phyloP scores from a whole-genome alignment of 2,329 filamentous ascomycete species.

The Colletotrichum destructivum region DNA sequence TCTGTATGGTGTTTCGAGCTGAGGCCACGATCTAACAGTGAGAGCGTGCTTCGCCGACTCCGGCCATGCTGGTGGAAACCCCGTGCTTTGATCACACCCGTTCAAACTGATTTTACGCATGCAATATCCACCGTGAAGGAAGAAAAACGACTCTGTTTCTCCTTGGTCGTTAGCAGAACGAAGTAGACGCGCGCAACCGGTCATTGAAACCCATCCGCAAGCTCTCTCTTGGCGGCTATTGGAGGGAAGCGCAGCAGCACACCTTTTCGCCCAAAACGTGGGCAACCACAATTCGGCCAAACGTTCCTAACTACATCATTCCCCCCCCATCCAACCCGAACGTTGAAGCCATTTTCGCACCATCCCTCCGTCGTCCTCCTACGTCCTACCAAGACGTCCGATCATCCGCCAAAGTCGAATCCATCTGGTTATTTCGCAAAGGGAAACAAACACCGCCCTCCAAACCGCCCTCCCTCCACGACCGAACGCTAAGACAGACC shows the following conservation, averaged over 20 bases:
- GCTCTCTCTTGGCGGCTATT: conserved; percentile 29
- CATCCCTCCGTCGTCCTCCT: background rate
- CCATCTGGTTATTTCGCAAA: conserved; percentile 17
- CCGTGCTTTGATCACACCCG: conserved; percentile 31
- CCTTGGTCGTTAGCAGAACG: background rate
- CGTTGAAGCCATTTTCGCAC: conserved; percentile 3
- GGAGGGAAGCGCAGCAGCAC: conserved; percentile 16
- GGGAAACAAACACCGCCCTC: conserved; percentile 8
- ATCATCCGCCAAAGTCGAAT: conserved; percentile 20
- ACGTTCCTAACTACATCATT: conserved; percentile 7
- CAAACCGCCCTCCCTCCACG: background rate
- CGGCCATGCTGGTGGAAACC: conserved; percentile 32
- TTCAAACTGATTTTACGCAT: conserved; percentile 26
- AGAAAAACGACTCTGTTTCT: background rate
- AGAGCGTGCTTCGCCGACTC: conserved; percentile 37
- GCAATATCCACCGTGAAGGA: background rate
- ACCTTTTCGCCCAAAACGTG: conserved; percentile 12
- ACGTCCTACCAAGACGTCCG: conserved; percentile 11
- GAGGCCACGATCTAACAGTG: conserved; percentile 38
- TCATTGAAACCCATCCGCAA: conserved; percentile 23
- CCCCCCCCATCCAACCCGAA: background rate
- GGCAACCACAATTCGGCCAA: conserved; percentile 11
- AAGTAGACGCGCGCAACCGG: background rate
- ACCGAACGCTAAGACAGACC: conserved; percentile 20
- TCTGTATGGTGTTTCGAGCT: conserved; percentile 42